Evolutionary conservation across 2,329 filamentous ascomycete genomes (phyloP).

Genomic region (Botrytis porri): DNA sequence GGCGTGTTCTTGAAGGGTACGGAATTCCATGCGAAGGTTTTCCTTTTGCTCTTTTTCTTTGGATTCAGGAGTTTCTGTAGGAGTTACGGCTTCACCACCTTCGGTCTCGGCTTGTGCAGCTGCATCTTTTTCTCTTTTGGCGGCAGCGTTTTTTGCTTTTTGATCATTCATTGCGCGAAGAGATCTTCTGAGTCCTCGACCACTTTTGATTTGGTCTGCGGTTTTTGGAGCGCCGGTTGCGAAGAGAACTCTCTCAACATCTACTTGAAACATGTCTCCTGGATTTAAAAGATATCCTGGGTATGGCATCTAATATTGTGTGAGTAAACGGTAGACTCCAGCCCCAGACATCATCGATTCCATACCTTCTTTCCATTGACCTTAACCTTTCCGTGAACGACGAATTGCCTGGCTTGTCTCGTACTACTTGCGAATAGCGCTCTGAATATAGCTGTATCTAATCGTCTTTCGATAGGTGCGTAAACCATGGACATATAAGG

Average conservation of each 20-base stretch:
- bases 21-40: conserved; percentile 10
- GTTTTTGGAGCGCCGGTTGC: conserved; percentile 76
- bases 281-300: conserved; percentile 94
- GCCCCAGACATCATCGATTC: background rate
- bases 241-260: conserved; percentile 81
- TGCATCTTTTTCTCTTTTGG: conserved; percentile 27
- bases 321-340: background rate
- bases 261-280: conserved; percentile 96
- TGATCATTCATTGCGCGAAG: conserved; percentile 23
- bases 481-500: conserved; percentile 98
- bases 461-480: conserved; percentile 81
- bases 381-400: conserved; percentile 86
- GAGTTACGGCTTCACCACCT: background rate
- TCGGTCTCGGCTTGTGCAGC: conserved; percentile 25
- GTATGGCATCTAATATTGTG: conserved; percentile 71
- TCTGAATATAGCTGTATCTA: conserved; percentile 93
- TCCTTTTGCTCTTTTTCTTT: background rate
- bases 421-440: conserved; percentile 92
- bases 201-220: conserved; percentile 27
- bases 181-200: conserved; percentile 25
- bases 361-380: conserved; percentile 93
- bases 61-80: conserved; percentile 22
- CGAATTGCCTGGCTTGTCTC: conserved; percentile 89
- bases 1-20: conserved; percentile 9
- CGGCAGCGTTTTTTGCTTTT: conserved; percentile 9